phyloP scores from a whole-genome alignment of 306 rosid genomes.

The Citrullus mucosospermus region DNA sequence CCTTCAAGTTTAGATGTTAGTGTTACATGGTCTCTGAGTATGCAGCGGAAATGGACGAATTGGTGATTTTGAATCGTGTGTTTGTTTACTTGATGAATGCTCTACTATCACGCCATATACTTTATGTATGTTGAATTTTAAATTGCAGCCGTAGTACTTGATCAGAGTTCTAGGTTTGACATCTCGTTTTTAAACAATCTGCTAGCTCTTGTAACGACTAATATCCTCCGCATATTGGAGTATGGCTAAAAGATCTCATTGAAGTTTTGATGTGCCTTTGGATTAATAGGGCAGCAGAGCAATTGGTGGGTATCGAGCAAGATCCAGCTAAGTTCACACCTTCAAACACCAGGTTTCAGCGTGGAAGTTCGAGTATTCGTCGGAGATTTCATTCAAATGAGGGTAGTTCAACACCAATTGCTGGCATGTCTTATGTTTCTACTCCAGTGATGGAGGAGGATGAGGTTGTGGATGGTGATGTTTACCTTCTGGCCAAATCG shows the following conservation, averaged over 20 bases:
- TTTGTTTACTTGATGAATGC: neutral
- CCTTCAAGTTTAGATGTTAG: neutral
- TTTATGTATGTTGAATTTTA: neutral
- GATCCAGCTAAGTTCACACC: conserved; percentile 94
- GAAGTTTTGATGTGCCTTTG: conserved; percentile 5
- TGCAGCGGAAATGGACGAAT: neutral
- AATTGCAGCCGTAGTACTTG: neutral
- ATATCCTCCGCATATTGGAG: neutral
- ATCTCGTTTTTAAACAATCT: neutral
- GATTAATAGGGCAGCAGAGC: conserved; percentile 77
- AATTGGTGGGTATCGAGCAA: conserved; percentile 71
- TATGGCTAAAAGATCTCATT: neutral
- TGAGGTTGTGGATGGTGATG: conserved; percentile 59
- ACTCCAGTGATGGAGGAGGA: conserved; percentile 97
- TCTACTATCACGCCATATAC: neutral
- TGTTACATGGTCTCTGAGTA: neutral
- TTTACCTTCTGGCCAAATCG: conserved; percentile 78
- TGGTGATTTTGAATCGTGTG: neutral
- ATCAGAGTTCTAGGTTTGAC: neutral
- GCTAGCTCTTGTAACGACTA: neutral
- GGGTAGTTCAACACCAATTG: conserved; percentile 36
- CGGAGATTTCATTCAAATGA: conserved; percentile 64
- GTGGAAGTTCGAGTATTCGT: conserved; percentile 92
- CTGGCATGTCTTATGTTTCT: conserved; percentile 68
- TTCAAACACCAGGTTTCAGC: conserved; percentile 80